Evolutionary conservation across 192 early-diverging fungal species (phyloP), one percentile per base, ranked within the genome.

Genomic region (Paraglomus occultum): DNA sequence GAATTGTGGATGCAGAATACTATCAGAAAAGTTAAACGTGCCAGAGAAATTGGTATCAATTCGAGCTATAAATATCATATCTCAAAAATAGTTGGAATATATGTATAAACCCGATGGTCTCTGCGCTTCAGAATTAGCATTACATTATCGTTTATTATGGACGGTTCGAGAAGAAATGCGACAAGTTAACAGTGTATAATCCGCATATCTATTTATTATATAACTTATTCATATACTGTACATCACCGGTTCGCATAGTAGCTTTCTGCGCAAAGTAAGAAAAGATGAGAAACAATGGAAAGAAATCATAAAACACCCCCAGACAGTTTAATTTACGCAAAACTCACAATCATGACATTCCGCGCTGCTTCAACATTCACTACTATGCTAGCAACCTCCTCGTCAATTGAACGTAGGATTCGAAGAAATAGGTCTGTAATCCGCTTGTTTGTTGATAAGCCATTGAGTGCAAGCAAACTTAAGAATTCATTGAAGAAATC

Each of bases 401-500:
- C 94, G 76, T 98, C 92, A 31, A 98, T 90, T 6, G 88, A 86
- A 45, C 84, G 71, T 47, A 88, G 84, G 23, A 96, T 79, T 61
- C 88, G 87, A 67, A 96, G 79, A 73, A 96, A 87, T 54, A 92
- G 81, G 69, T 94, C 89, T 48, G 88, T 74, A 64, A 85, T 81
- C 9, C 82, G 79, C 39, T 72, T 72, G 53, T 84, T 83, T 17
- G 80, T 76, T 14, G 82, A 79, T 17, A 77, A 74, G 45, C 77
- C 77, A 47, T 80, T 72, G 11, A 85, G 82, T 22, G 72, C 73
- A 20, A 90, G 69, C 64, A 94, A 74, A 8, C 81, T 74, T 12
- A 98, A 76, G 70, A 96, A 79, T 61, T 98, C 94, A 45, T 89
- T 85, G 51, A 96, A 91, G 76, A 98, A 95, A 6, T 88, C 81